Evolutionary conservation across 208 protist genomes (phyloP).

Genomic region (Zelonia costaricensis): DNA sequence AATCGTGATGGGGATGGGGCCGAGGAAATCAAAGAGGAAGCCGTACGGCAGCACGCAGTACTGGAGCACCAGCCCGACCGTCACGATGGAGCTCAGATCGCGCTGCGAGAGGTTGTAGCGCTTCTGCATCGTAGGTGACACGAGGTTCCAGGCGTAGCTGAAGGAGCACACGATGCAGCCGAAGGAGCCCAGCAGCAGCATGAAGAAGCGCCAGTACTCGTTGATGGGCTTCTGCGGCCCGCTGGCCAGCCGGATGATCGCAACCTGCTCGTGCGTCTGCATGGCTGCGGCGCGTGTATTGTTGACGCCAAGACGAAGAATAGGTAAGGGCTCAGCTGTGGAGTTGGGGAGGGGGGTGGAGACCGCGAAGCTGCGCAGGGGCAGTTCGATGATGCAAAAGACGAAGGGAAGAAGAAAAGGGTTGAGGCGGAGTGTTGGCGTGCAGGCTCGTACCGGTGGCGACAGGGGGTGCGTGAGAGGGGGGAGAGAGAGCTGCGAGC

Average conservation of each 20-base stretch:
- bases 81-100: slow-evolving; percentile 58
- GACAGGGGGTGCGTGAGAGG: no score
- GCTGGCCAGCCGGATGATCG: slow-evolving; percentile 13
- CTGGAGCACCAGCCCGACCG: slow-evolving; percentile 36
- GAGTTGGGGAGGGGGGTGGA: no score
- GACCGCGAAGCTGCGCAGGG: no score
- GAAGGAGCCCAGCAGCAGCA: slow-evolving; percentile 41
- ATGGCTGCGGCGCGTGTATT: no score
- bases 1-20: slow-evolving; percentile 36
- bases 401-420: no score
- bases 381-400: no score
- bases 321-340: no score
- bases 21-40: slow-evolving; percentile 55
- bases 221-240: slow-evolving; percentile 24
- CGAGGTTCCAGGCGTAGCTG: slow-evolving; percentile 56
- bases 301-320: no score
- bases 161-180: slow-evolving; percentile 48
- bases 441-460: no score
- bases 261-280: no score
- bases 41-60: slow-evolving; percentile 46
- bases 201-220: slow-evolving; percentile 37
- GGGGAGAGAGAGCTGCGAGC: no score
- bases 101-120: slow-evolving; percentile 54
- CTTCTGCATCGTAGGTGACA: slow-evolving; percentile 37
- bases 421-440: no score